A percentile compares a stretch with the other conserved stretches of the same genome.
Evolutionary conservation across 1,139 yeast species (phyloP).

Genomic region (Nadsonia commutata): DNA sequence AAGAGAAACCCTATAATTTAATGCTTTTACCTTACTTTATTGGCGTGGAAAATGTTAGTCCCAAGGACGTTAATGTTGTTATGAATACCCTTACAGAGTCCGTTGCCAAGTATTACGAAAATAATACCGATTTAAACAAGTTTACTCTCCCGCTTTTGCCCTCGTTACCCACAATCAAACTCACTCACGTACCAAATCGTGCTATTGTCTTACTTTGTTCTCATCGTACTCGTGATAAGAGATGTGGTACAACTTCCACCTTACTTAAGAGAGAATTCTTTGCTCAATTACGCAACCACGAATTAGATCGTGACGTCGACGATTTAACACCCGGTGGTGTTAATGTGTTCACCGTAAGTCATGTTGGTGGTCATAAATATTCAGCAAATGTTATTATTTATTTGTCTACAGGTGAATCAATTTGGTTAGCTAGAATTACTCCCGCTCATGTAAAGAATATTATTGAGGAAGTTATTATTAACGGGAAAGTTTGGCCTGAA

Average conservation of each 20-base stretch:
- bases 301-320: constrained; percentile 66
- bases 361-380: constrained; percentile 90
- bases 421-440: constrained; percentile 78
- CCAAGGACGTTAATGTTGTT: constrained; percentile 31
- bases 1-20: constrained; percentile 20
- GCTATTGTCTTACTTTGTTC: constrained; percentile 71
- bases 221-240: constrained; percentile 77
- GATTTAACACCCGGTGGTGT: constrained; percentile 57
- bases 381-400: constrained; percentile 80
- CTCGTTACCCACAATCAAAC: not conserved
- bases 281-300: constrained; percentile 51
- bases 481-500: constrained; percentile 62
- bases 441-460: constrained; percentile 66
- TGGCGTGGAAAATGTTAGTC: constrained; percentile 43
- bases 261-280: constrained; percentile 71
- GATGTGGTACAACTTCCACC: constrained; percentile 95
- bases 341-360: constrained; percentile 54
- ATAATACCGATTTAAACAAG: constrained; percentile 1
- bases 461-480: constrained; percentile 54
- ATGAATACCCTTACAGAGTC: constrained; percentile 29
- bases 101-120: constrained; percentile 2
- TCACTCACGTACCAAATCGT: constrained; percentile 19
- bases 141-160: not conserved
- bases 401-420: constrained; percentile 53
- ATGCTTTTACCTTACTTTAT: constrained; percentile 65